phyloP scores from a whole-genome alignment of 768 basidiomycete genomes.

The Termitomyces sp. region DNA sequence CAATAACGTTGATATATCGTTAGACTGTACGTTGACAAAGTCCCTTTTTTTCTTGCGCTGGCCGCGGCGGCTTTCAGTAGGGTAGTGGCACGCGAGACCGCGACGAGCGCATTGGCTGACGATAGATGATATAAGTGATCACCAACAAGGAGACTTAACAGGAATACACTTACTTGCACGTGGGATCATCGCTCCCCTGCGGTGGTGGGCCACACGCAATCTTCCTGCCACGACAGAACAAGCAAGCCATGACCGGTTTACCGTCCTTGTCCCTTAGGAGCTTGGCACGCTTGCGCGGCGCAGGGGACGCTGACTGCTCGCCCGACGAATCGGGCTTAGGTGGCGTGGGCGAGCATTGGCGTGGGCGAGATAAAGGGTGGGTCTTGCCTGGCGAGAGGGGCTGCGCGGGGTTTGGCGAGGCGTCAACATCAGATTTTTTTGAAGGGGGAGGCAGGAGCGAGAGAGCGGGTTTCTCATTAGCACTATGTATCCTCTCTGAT shows the following conservation, averaged over 20 bases:
- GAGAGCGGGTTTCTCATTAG: background rate
- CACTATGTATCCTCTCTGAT: background rate
- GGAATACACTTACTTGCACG: constrained; percentile 48
- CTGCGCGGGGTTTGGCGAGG: constrained; percentile 4
- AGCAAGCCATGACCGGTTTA: constrained; percentile 47
- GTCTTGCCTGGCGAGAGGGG: background rate
- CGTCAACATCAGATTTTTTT: background rate
- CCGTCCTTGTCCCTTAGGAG: constrained; percentile 8
- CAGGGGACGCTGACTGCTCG: background rate
- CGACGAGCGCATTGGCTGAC: constrained; percentile 16
- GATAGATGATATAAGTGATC: background rate
- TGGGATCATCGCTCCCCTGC: constrained; percentile 34
- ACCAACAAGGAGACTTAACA: background rate
- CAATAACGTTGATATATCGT: background rate
- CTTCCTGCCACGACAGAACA: constrained; percentile 51
- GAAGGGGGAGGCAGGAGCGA: background rate
- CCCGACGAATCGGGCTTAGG: background rate
- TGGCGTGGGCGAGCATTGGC: background rate
- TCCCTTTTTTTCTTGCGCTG: constrained; percentile 11
- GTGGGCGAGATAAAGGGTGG: background rate
- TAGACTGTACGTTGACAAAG: background rate
- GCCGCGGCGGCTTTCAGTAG: constrained; percentile 16
- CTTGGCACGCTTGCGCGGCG: constrained; percentile 9
- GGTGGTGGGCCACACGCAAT: constrained; percentile 50
- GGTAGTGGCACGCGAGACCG: constrained; percentile 10